Evolutionary conservation across 2,329 filamentous ascomycete species (phyloP), one percentile per base, ranked within the genome.

Genomic region (Pseudogymnoascus destructans): DNA sequence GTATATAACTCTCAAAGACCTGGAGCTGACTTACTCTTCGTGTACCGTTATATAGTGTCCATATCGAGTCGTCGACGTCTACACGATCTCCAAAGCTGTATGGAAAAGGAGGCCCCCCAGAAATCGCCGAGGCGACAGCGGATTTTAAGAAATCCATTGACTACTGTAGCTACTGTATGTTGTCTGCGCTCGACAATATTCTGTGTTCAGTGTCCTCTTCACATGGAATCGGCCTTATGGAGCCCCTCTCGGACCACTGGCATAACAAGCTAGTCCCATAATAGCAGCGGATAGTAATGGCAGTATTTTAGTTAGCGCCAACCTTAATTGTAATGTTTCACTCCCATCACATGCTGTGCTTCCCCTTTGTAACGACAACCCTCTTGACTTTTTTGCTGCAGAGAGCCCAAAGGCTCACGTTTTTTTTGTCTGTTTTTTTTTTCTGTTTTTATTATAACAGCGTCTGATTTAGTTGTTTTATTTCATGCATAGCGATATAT

Each of bases 101-200:
- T 3, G 90, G 90, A 69, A 96, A 95, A 5, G 91, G 85, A 57
- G 91, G 90, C 1, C 92, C 91, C 71, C 95, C 93, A 49, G 93
- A 89, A 67, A 98, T 97, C 65, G 91, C 92, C 61, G 93, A 97
- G 49, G 91, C 92, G 70, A 97, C 90, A 57, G 93, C 93, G 61
- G 91, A 97, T 74, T 97, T 97, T 69, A 98, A 81, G 69, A 97
- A 97, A 72, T 98, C 91, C 93, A 98, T 98, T 52, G 25, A 7
- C 46, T 30, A 52, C 25, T 52, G n/a, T 19, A n/a, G 23, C 46
- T 52, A 15, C 46, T 15, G 40, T 55, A 38, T 4, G 35, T 55
- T 33, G 25, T 54, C 35, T 36, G 11, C 40, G 9, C 57, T 9
- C 40, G 23, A 35, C 40, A 58, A 32, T 58, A 55, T 27, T 35